Conservation (phyloP, 345 rosid species). For the Gossypium anomalum region DNA sequence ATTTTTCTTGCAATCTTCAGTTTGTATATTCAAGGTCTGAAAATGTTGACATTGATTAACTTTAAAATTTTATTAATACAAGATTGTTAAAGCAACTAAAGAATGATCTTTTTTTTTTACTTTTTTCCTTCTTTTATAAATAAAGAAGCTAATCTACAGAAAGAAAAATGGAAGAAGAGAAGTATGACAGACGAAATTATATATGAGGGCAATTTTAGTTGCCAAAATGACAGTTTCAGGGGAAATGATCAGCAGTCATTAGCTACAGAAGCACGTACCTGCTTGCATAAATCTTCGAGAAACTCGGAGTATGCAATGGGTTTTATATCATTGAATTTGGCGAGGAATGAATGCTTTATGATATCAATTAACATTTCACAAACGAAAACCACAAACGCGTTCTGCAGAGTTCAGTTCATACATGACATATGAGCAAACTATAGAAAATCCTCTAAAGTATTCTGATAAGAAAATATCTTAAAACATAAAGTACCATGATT, state of each 20-base stretch:
- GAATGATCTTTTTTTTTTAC: not conserved
- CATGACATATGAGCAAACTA: slow-evolving; percentile 18
- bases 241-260: not conserved
- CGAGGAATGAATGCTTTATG: slow-evolving; percentile 96
- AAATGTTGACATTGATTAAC: not conserved
- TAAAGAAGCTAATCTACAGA: not conserved
- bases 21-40: slow-evolving; percentile 76
- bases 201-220: not conserved
- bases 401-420: slow-evolving; percentile 52
- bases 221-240: not conserved
- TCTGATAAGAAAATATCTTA: slow-evolving; percentile 9
- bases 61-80: not conserved
- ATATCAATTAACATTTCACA: slow-evolving; percentile 85
- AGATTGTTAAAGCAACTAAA: not conserved
- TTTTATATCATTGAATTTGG: slow-evolving; percentile 88
- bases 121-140: not conserved
- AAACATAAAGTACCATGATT: slow-evolving; percentile 6
- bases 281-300: slow-evolving; percentile 94
- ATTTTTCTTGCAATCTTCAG: slow-evolving; percentile 53
- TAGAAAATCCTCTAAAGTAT: slow-evolving; percentile 9
- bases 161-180: not conserved
- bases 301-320: slow-evolving; percentile 95
- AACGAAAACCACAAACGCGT: slow-evolving; percentile 68
- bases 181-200: not conserved
- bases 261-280: slow-evolving; percentile 39